These are phyloP conservation scores for Blastomyces parvus DNA, from an alignment of 2,329 filamentous ascomycete species.

Conservation along the genomic window DNA sequence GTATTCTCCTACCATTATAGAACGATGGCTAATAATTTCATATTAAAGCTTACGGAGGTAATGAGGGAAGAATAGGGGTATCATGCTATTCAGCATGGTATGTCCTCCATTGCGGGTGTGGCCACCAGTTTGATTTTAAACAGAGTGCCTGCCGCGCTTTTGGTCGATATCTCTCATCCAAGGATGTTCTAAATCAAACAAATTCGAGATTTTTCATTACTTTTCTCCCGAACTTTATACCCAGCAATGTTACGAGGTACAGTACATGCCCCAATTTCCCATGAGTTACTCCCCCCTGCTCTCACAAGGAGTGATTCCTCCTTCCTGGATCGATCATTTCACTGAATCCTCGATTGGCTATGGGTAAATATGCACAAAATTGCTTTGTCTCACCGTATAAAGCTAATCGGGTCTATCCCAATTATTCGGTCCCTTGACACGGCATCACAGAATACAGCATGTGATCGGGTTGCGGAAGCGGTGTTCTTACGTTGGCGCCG, in stretches of 20 bases:
- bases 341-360: neutral
- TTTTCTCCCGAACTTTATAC: neutral
- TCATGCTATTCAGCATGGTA: neutral
- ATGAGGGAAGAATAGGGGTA: too few relatives aligned
- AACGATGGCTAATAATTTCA: neutral
- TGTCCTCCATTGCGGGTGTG: neutral
- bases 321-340: neutral
- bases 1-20: neutral
- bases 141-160: neutral
- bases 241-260: neutral
- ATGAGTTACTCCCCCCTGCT: neutral
- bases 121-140: neutral
- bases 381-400: neutral
- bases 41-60: neutral
- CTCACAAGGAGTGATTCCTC: neutral
- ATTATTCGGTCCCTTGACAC: neutral
- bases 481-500: neutral
- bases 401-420: neutral
- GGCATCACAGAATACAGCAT: neutral
- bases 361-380: neutral
- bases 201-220: neutral
- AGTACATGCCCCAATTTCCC: neutral
- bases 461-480: neutral
- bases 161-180: neutral
- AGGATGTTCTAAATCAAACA: neutral